Percentiles rank a stretch among this genome's conserved stretches.
phyloP scores from a whole-genome alignment of 2,329 filamentous ascomycete species.

The Stagonosporopsis tanaceti region DNA sequence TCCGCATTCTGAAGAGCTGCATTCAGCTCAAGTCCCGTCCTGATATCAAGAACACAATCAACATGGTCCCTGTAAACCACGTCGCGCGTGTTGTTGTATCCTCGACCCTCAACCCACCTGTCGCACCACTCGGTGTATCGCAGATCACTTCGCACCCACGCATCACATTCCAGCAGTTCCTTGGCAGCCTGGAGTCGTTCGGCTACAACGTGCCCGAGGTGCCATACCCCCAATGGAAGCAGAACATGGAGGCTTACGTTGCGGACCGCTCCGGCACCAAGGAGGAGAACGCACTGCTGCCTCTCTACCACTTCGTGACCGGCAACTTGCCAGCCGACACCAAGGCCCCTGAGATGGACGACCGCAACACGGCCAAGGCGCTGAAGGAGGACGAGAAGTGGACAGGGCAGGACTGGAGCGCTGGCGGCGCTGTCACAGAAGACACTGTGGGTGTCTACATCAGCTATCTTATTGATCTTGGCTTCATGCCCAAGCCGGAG shows the following conservation, averaged over 20 bases:
- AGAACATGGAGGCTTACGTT: conserved; percentile 73
- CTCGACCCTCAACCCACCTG: conserved; percentile 69
- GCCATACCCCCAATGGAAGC: conserved; percentile 73
- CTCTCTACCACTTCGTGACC: conserved; percentile 77
- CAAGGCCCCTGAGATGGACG: conserved; percentile 77
- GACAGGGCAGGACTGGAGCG: conserved; percentile 65
- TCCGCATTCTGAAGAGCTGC: conserved; percentile 87
- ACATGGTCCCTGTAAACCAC: conserved; percentile 86
- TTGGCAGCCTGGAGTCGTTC: conserved; percentile 74
- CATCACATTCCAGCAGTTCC: conserved; percentile 78
- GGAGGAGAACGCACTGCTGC: conserved; percentile 73
- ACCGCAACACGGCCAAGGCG: conserved; percentile 70
- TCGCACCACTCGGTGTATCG: conserved; percentile 66
- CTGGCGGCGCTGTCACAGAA: conserved; percentile 63
- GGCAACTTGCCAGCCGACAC: conserved; percentile 74
- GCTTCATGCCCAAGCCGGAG: conserved; percentile 63
- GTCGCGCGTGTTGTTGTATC: conserved; percentile 84
- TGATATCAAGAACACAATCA: conserved; percentile 84
- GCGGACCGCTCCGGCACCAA: conserved; percentile 62
- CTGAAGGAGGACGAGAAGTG: conserved; percentile 69
- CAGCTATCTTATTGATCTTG: conserved; percentile 67
- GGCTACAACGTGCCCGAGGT: conserved; percentile 75
- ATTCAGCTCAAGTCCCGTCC: conserved; percentile 79
- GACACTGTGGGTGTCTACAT: conserved; percentile 71
- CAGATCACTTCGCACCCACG: conserved; percentile 84